Conservation (phyloP, 148 eudicot species). For the Cornus kousa region DNA sequence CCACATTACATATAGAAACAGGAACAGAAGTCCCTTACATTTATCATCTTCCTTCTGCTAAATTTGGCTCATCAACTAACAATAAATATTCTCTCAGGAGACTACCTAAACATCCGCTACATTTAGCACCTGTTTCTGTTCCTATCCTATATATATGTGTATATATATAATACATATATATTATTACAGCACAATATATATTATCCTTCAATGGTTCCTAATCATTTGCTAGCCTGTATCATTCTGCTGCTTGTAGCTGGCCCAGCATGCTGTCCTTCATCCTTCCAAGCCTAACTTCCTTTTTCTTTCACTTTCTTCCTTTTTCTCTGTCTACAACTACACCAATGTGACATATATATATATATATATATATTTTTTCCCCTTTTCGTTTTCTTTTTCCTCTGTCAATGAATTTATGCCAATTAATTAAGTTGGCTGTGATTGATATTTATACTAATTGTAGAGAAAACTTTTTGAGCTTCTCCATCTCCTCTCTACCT, state of each 20-base stretch:
- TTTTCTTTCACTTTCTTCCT: conserved; percentile 1
- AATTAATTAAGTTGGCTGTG: too few species aligned
- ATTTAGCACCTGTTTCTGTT: conserved; percentile 68
- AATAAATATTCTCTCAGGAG: conserved; percentile 9
- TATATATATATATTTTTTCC: not conserved
- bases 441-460: not conserved
- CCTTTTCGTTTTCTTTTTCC: not conserved
- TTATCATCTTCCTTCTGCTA: conserved; percentile 24
- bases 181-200: not conserved
- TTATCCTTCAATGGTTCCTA: conserved; percentile 14
- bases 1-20: conserved; percentile 29
- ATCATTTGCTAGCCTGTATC: conserved; percentile 20
- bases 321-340: conserved; percentile 22
- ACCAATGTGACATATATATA: conserved; percentile 7
- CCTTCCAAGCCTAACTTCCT: too few species aligned
- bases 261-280: conserved; percentile 19
- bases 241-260: conserved; percentile 17
- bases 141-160: conserved; percentile 16
- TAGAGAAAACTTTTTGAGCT: not conserved
- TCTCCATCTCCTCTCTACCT: conserved; percentile 22
- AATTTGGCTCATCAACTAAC: conserved; percentile 27
- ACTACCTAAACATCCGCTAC: conserved; percentile 34
- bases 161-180: not conserved
- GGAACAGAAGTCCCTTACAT: conserved; percentile 38
- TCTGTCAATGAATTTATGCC: not conserved